These are phyloP conservation scores for Heliosperma pusillum DNA, from an alignment of 148 eudicot species.

Conservation along the genomic window DNA sequence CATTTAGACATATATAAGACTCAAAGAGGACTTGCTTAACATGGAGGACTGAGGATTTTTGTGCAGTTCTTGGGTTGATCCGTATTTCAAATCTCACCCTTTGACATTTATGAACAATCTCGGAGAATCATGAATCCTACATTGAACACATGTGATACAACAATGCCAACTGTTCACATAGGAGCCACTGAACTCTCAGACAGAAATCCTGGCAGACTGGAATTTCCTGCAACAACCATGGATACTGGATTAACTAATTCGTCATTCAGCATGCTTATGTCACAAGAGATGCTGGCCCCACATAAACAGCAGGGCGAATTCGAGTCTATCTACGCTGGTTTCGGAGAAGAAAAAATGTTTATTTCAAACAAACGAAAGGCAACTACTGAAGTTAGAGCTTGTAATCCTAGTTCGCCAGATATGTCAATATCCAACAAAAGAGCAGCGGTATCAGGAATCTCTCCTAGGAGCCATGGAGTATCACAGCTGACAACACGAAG, in stretches of 20 bases:
- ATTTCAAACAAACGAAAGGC: slow-evolving; percentile 60
- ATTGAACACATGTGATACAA: neutral
- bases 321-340: slow-evolving; percentile 21
- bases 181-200: neutral
- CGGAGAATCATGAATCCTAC: slow-evolving; percentile 10
- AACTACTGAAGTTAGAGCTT: slow-evolving; percentile 29
- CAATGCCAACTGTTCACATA: neutral
- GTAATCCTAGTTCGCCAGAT: slow-evolving; percentile 28
- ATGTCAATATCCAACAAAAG: slow-evolving; percentile 36
- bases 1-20: neutral
- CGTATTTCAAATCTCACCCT: neutral
- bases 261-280: slow-evolving; percentile 23
- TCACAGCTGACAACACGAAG: slow-evolving; percentile 12
- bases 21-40: neutral
- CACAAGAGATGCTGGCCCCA: slow-evolving; percentile 27
- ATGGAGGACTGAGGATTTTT: slow-evolving; percentile 6
- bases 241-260: slow-evolving; percentile 14
- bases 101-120: neutral
- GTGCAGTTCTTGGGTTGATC: slow-evolving; percentile 1
- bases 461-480: slow-evolving; percentile 20
- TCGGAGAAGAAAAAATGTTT: slow-evolving; percentile 30
- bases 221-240: slow-evolving; percentile 12
- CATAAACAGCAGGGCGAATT: slow-evolving; percentile 22
- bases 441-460: slow-evolving; percentile 25
- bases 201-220: neutral